phyloP scores from a whole-genome alignment of 2,329 filamentous ascomycete species.

The Tolypocladium inflatum region DNA sequence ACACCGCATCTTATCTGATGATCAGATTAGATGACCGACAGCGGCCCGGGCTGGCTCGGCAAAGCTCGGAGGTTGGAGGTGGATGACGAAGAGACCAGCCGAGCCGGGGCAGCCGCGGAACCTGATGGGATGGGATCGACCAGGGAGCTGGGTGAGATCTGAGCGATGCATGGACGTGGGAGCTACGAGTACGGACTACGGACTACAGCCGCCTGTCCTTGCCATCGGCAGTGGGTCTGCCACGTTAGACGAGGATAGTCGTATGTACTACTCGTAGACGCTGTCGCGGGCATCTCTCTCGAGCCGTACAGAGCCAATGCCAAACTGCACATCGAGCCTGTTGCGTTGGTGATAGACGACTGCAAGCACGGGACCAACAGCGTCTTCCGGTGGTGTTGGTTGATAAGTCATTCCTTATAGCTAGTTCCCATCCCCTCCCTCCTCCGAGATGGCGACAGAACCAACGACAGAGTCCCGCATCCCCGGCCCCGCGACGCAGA shows the following conservation, averaged over 20 bases:
- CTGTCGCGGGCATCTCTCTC: not conserved
- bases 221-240: not conserved
- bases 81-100: not conserved
- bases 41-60: not conserved
- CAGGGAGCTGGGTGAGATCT: not conserved
- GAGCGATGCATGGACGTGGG: not conserved
- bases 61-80: conserved; percentile 2
- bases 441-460: not conserved
- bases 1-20: conserved; percentile 31
- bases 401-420: not conserved
- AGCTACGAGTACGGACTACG: not conserved
- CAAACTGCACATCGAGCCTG: not conserved
- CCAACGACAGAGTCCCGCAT: not conserved
- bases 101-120: not conserved
- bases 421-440: not conserved
- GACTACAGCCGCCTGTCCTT: not conserved
- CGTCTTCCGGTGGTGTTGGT: not conserved
- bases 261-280: not conserved
- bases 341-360: not conserved
- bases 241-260: not conserved
- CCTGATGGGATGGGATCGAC: not conserved
- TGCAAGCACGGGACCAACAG: not conserved
- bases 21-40: conserved; percentile 31
- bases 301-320: not conserved
- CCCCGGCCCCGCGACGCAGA: conserved; percentile 15